A percentile compares a stretch with the other conserved stretches of the same genome.
Conservation (phyloP, 306 rosid species). For the Cicer chorassanicum region DNA sequence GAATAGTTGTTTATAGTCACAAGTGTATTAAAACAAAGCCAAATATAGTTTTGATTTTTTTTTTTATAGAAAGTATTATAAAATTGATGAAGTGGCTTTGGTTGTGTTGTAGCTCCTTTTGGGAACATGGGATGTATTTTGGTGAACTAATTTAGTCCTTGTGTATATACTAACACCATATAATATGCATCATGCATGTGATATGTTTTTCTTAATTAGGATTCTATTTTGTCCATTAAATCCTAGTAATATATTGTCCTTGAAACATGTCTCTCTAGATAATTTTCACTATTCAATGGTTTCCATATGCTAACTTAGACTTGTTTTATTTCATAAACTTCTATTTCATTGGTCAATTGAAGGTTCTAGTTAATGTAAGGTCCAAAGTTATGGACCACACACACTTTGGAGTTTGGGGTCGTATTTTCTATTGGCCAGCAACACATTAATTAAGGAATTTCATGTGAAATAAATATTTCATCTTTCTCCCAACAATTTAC, state of each 20-base stretch:
- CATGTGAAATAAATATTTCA: neutral
- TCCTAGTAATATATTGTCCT: conserved; percentile 4
- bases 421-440: conserved; percentile 29
- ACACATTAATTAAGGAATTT: conserved; percentile 21
- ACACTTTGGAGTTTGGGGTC: conserved; percentile 34
- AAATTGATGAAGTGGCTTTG: conserved; percentile 53
- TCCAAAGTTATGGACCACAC: conserved; percentile 48
- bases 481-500: no score
- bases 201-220: conserved; percentile 47
- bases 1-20: conserved; percentile 38
- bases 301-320: conserved; percentile 9
- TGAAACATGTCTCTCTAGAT: conserved; percentile 9
- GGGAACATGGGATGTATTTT: conserved; percentile 68
- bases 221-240: conserved; percentile 36
- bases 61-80: conserved; percentile 20
- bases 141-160: conserved; percentile 53
- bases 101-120: conserved; percentile 64
- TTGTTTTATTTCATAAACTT: neutral
- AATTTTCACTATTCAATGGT: conserved; percentile 22
- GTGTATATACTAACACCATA: conserved; percentile 45
- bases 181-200: conserved; percentile 66
- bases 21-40: conserved; percentile 34
- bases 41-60: conserved; percentile 18
- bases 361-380: conserved; percentile 21
- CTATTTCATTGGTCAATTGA: conserved; percentile 5